Conservation (phyloP, 1,139 yeast species). For the Blastobotrys buckinghamii region DNA sequence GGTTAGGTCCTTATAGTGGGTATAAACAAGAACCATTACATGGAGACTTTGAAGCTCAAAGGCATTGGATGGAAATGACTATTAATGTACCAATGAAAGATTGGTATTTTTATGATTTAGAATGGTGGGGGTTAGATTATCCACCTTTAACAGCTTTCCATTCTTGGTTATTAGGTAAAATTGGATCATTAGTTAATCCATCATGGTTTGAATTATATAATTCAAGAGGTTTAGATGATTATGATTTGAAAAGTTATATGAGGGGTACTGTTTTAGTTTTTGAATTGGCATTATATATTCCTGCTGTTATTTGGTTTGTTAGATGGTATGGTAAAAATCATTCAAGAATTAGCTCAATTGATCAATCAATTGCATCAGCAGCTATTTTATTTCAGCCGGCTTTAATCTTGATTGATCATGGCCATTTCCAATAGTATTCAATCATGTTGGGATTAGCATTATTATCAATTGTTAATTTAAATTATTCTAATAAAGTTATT, state of each 20-base stretch:
- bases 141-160: conserved; percentile 97
- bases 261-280: conserved; percentile 70
- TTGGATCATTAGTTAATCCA: conserved; percentile 59
- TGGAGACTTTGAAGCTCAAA: conserved; percentile 97
- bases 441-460: conserved; percentile 89
- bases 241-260: conserved; percentile 74
- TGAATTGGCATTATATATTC: conserved; percentile 69
- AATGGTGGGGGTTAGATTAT: conserved; percentile 96
- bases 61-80: conserved; percentile 97
- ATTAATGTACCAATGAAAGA: conserved; percentile 60
- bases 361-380: conserved; percentile 69
- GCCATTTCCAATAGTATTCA: conserved; percentile 92
- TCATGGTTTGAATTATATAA: conserved; percentile 68
- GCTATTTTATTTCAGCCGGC: conserved; percentile 74
- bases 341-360: conserved; percentile 43
- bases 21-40: conserved; percentile 59
- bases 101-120: conserved; percentile 88
- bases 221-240: conserved; percentile 71
- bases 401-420: conserved; percentile 83
- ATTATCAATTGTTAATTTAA: conserved; percentile 57
- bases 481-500: conserved; percentile 51
- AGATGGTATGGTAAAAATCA: conserved; percentile 50
- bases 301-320: conserved; percentile 68
- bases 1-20: conserved; percentile 82
- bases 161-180: conserved; percentile 68